phyloP scores from a whole-genome alignment of 305 asterid species.

The Rubia balearica region DNA sequence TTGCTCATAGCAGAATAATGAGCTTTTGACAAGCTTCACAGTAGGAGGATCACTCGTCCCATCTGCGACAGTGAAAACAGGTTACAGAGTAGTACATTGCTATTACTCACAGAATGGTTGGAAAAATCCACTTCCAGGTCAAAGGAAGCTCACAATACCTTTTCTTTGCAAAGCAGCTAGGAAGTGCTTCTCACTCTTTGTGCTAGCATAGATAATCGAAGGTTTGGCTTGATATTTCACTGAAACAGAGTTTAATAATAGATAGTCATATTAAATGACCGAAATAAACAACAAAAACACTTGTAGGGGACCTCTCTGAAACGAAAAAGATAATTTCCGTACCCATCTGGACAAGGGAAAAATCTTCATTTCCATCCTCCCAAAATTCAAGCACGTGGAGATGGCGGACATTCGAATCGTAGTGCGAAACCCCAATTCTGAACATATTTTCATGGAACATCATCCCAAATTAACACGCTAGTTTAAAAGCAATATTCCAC shows the following conservation, averaged over 20 bases:
- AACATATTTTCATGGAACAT: background rate
- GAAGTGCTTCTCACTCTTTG: constrained; percentile 78
- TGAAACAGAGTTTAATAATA: constrained; percentile 28
- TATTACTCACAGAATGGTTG: constrained; percentile 20
- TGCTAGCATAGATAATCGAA: constrained; percentile 73
- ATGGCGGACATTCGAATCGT: constrained; percentile 61
- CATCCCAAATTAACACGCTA: too few relatives aligned
- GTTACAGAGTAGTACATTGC: background rate
- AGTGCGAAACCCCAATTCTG: constrained; percentile 90
- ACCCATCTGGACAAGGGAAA: constrained; percentile 83
- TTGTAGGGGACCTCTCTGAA: background rate
- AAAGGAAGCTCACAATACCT: constrained; percentile 35
- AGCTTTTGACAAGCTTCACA: constrained; percentile 82
- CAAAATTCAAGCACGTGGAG: constrained; percentile 78
- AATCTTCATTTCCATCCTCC: constrained; percentile 70
- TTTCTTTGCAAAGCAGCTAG: constrained; percentile 71
- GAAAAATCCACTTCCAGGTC: constrained; percentile 17
- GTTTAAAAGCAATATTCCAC: background rate
- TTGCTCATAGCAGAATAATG: constrained; percentile 85
- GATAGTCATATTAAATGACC: constrained; percentile 14
- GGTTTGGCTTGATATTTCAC: constrained; percentile 93
- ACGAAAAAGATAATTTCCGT: constrained; percentile 13
- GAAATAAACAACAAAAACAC: constrained; percentile 4
- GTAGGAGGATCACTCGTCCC: constrained; percentile 52
- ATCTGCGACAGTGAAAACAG: constrained; percentile 36